These are phyloP conservation scores for Podaxis sp. DNA, from an alignment of 768 basidiomycete species.

Conservation along the genomic window DNA sequence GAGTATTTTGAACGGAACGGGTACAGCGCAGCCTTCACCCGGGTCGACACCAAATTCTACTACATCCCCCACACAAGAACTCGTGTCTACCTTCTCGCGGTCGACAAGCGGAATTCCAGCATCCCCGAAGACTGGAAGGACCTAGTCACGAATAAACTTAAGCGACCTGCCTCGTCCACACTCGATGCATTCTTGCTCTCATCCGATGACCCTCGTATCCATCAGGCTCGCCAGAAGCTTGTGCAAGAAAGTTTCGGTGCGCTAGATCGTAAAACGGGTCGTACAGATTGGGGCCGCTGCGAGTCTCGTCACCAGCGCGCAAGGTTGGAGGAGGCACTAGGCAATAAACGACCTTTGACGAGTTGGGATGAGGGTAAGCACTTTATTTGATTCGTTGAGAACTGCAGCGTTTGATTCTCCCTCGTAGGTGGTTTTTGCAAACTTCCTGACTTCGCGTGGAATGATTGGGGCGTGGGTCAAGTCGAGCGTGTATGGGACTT, in stretches of 20 bases:
- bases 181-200: conserved; percentile 90
- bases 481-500: conserved; percentile 95
- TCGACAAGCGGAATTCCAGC: conserved; percentile 55
- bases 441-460: conserved; percentile 87
- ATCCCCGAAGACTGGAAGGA: conserved; percentile 70
- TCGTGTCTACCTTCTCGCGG: conserved; percentile 82
- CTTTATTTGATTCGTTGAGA: background rate
- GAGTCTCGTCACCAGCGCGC: conserved; percentile 90
- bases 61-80: conserved; percentile 96
- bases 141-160: conserved; percentile 53
- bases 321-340: conserved; percentile 77
- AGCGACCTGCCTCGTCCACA: conserved; percentile 83
- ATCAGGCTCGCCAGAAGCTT: conserved; percentile 82
- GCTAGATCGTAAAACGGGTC: conserved; percentile 63
- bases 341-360: conserved; percentile 80
- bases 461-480: conserved; percentile 89
- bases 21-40: conserved; percentile 67
- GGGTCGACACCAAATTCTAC: conserved; percentile 83
- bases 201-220: conserved; percentile 88
- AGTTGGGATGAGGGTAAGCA: conserved; percentile 85
- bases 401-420: conserved; percentile 1
- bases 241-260: conserved; percentile 64
- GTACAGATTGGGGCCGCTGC: conserved; percentile 89
- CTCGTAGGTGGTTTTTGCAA: conserved; percentile 72
- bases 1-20: conserved; percentile 68